Evolutionary conservation across 345 rosid species (phyloP), one percentile per base, ranked within the genome.

Genomic region (Cardamine chenopodiifolia): DNA sequence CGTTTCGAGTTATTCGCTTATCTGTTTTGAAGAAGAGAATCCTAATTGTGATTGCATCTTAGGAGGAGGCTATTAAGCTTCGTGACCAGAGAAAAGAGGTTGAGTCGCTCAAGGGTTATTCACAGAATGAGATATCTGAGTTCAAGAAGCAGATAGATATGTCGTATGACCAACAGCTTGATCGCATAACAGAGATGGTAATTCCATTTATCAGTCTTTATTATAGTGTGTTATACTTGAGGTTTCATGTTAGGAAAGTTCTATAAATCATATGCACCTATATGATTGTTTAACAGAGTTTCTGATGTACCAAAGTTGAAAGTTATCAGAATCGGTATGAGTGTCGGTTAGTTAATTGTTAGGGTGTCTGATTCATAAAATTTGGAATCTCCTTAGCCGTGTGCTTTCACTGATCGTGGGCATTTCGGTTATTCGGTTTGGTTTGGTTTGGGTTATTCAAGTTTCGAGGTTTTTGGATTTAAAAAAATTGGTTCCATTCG

Each of bases 21-120:
- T 68, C 9, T 69, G 19, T 70, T 57, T 23, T 19, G 62, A 47
- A 35, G 28, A 44, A 72, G 23, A 72, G 56, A 31, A 39, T 70
- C 10, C 48, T 73, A 20, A 65, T 13, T 28, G 53, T 12, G 6
- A 20, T 67, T 69, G 54, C 12, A 26, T 54, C 53, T 69, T 19
- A 93, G 94, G 87, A 79, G 64, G 97, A 85, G 62, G 97, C 85
- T 47, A 80, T 32, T 76, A 91, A 82, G 79, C 90, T 91, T 32
- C 86, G 80, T 29, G 88, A 85, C 76, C 91, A 84, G 77, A 91
- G 85, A 71, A 84, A 74, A 67, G 86, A 78, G 70, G 88, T 87
- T 74, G 87, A 81, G 53, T 85, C 89, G 31, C 65, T 88, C 19
- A 71, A 80, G 76, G 96, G 96, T 29, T 82, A 81, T 78, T 76